Evolutionary conservation across 2,329 filamentous ascomycete species (phyloP).

Genomic region (Xylaria sp.): DNA sequence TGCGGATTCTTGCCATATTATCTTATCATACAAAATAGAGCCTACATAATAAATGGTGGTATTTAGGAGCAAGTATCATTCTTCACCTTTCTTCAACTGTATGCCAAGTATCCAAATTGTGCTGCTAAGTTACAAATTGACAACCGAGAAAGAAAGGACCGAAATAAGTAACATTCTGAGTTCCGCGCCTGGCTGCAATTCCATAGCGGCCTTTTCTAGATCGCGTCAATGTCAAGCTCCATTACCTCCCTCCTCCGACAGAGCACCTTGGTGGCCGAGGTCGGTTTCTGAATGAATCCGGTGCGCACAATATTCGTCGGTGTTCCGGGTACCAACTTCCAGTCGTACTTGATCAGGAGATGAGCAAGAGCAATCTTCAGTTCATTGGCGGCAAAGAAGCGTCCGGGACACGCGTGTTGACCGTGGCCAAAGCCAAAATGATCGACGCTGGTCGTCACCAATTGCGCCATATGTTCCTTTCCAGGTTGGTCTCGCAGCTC

Average conservation of each 20-base stretch:
- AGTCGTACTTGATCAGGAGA: constrained; percentile 46
- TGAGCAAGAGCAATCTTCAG: constrained; percentile 49
- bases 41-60: too few species aligned
- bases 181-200: neutral
- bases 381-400: constrained; percentile 51
- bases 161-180: neutral
- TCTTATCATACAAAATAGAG: too few species aligned
- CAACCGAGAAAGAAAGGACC: neutral
- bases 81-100: too few species aligned
- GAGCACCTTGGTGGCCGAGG: constrained; percentile 27
- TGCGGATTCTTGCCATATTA: too few species aligned
- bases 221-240: constrained; percentile 36
- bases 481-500: constrained; percentile 40
- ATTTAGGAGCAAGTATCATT: too few species aligned
- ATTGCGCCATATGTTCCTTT: constrained; percentile 44
- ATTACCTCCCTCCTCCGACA: constrained; percentile 24
- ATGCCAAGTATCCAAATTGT: neutral
- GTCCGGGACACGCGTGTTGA: constrained; percentile 48
- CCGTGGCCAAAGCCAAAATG: constrained; percentile 54
- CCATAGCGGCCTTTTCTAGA: constrained; percentile 3
- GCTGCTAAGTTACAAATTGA: neutral
- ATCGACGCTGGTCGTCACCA: constrained; percentile 47
- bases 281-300: constrained; percentile 26
- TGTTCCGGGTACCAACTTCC: constrained; percentile 39
- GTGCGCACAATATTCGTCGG: neutral